Evolutionary conservation across 1,139 yeast genomes (phyloP), one percentile per base, ranked within the genome.

Genomic region (Wickerhamomyces sp.): DNA sequence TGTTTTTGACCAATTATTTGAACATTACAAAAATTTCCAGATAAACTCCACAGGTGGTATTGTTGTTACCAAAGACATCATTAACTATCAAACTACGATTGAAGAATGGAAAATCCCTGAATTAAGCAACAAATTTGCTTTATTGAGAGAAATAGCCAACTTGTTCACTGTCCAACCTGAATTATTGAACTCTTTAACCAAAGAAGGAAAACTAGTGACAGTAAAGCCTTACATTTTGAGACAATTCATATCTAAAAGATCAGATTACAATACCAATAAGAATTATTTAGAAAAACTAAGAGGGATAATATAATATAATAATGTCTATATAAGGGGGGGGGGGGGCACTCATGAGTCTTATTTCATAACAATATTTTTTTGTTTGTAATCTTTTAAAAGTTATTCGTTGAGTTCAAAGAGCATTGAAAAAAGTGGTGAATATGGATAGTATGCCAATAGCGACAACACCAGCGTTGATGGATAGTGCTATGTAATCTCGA

Each of bases 31-130:
- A 48, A 84, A 81, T 54, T 85, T 78, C 57, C 76, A 78, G 28
- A 87, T 89, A 43, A 86, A 78, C 51, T 79, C 89, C 3, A 75
- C 81, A 10, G 97, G 97, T 38, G 96, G 96, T 21, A 72, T 83
- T 42, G 77, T 84, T 15, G 73, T 87, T n/a, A 84, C 96, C 1
- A 83, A 84, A 47, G 97, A 90, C 63, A 79, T 86, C 7, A 83
- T 86, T 33, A 75, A 86, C 28, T 88, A 83, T 56, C 94, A 87
- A 56, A 74, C 81, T 15, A 72, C 77, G 0, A 75, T 90, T 38
- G 94, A 83, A 45, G 70, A 67, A 34, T 87, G 95, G 92, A 70
- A 68, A 6, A 68, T 85, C 22, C 70, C 72, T 3, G 81, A 76
- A 39, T 65, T 89, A 29, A 70, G 81, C n/a, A 85, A 79, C 31